These are phyloP conservation scores for Erythrobasidium yunnanense DNA, from an alignment of 768 basidiomycete genomes.

Conservation along the genomic window DNA sequence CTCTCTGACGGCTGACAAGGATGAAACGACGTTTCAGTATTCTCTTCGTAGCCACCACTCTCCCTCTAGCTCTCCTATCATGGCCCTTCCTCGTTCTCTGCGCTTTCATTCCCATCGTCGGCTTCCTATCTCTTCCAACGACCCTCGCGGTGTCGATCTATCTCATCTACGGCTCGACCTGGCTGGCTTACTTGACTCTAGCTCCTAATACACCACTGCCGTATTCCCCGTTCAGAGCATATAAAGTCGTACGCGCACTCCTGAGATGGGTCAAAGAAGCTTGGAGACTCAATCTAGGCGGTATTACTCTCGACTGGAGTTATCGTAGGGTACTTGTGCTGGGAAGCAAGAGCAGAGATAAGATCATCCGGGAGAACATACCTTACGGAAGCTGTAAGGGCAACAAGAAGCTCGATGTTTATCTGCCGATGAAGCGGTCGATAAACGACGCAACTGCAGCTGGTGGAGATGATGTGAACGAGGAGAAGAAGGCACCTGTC, in stretches of 20 bases:
- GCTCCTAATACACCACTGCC: constrained; percentile 18
- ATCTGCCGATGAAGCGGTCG: constrained; percentile 3
- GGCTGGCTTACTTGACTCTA: constrained; percentile 16
- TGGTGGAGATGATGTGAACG: not conserved
- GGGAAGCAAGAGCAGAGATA: constrained; percentile 7
- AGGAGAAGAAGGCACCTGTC: constrained; percentile 4
- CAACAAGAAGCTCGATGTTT: constrained; percentile 25
- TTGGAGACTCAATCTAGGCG: constrained; percentile 2
- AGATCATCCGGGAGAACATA: constrained; percentile 23
- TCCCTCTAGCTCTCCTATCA: constrained; percentile 14
- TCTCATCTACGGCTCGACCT: constrained; percentile 25
- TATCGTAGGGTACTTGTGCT: constrained; percentile 30
- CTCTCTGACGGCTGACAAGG: too few relatives aligned
- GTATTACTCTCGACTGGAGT: constrained; percentile 29
- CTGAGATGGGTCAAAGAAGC: not conserved
- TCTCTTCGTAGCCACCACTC: not conserved
- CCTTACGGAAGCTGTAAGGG: constrained; percentile 17
- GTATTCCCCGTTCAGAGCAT: not conserved
- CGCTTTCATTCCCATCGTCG: constrained; percentile 24
- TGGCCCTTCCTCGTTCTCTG: constrained; percentile 18
- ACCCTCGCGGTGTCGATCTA: constrained; percentile 3
- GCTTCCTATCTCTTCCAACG: constrained; percentile 27
- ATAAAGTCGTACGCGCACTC: not conserved
- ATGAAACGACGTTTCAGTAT: too few relatives aligned
- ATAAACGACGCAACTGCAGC: not conserved